Base-by-base conservation (phyloP, 2,329 filamentous ascomycete genomes). In the Fusarium sp. region DNA sequence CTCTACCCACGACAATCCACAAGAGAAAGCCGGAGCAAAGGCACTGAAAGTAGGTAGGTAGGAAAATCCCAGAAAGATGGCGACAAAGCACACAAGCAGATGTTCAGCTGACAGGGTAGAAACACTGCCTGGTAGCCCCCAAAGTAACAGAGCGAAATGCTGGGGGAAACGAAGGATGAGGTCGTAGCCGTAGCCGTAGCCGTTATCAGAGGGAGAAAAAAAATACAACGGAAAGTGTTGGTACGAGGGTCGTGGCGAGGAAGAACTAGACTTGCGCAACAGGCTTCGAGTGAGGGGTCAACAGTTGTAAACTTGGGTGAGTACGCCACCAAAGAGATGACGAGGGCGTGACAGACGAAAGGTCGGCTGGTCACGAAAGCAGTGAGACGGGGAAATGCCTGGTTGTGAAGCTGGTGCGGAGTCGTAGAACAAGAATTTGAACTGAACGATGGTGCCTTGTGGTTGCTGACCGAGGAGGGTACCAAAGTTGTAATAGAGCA, bases 1-100 rank as follows among this genome's bases (percentile, higher is more conserved):
- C 77, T 83, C 79, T 75, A 78, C 83, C 79, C 80, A 75, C 82
- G 79, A 84, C 82, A 72, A 80, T 81, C 79, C 77, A 74, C 63
- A 70, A 73, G 72, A 80, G 79, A 82, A 75, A 77, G 81, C 77
- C 81, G 79, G 80, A 83, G 80, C 72, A 81, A 81, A 81, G 78
- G 78, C 74, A 76, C 68, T 62, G 60, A 65, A 71, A 57, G 56
- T 58, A 48, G 63, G 56, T 62, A 48, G 60, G 54, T 67, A 66
- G 52, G 47, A 56, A 54, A 30, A 30, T 30, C 28, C 28, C 11
- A 13, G 10, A 30, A 54, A 35, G 39, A 51, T 47, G 62, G 47
- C 48, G 54, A 39, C 40, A 58, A 66, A 30, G 28, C 28, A 57
- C 51, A 62, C 67, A 57, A 57, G 56, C 49, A 62, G 54, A 63